Evolutionary conservation across 495 filamentous ascomycete genomes (phyloP), one percentile per base, ranked within the genome.

Genomic region (Penicillium coprophilum): DNA sequence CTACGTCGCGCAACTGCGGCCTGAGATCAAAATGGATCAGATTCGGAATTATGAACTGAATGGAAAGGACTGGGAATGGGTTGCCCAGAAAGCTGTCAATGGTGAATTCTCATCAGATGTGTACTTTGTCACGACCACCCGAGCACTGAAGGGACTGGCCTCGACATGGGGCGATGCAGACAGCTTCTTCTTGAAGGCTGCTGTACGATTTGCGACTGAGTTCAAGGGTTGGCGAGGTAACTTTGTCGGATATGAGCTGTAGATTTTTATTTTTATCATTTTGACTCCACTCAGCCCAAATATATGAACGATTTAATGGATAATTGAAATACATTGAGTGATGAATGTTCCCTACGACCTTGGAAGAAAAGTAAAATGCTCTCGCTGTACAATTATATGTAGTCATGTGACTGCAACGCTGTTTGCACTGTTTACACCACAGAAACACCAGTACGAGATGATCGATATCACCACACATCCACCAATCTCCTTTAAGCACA

Each of bases 161-260:
- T 71, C 77, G 59, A 91, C 91, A 2, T 98, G 94, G 92, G 86
- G 89, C 13, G 91, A 97, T 68, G 80, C 84, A 7, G 85, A 90
- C 40, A 71, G 84, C 36, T 88, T 82, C 55, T 97, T 88, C 67
- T 71, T 94, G 46, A 88, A 84, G 64, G 86, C 89, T 12, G 92
- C 91, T 2, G 83, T 92, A 19, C 83, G 84, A 64, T 91, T 96
- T 73, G 85, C 79, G 0, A 84, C 87, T 51, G 89, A 88, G 50
- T 96, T 96, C 68, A 71, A 78, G 47, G 85, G 84, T 0, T 97
- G 94, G 93, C 77, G 77, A 50, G 81, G 82, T 0, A 38, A 54
- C 19, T 85, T 83, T 73, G 71, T 70, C 27, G 75, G 50, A 59
- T 49, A 23, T 17, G 41, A 46, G 6, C n/a, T 46, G 13, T 54